A percentile compares a stretch with the other conserved stretches of the same genome.
Evolutionary conservation across 116 monocot genomes (phyloP).

Genomic region (Dioscorea cayenensis): DNA sequence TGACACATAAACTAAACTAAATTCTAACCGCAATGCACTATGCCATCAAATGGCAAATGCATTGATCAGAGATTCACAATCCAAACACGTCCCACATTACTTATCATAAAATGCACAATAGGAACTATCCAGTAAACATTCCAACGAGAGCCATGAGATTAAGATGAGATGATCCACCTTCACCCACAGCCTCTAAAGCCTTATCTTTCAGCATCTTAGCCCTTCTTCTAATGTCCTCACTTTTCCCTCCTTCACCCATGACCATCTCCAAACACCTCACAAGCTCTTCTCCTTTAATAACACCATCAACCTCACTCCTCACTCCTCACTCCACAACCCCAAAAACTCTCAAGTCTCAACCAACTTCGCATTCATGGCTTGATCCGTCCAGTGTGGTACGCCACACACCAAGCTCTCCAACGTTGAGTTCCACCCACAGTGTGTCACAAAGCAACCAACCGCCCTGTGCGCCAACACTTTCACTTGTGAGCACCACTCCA

Average conservation of each 20-base stretch:
- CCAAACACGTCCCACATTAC: too few relatives aligned
- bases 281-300: neutral
- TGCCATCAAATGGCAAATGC: too few relatives aligned
- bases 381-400: constrained; percentile 10
- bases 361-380: neutral
- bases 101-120: too few relatives aligned
- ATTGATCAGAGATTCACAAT: too few relatives aligned
- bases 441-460: constrained; percentile 73
- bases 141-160: constrained; percentile 1
- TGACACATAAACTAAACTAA: too few relatives aligned
- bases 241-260: constrained; percentile 8
- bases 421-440: constrained; percentile 83
- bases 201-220: neutral
- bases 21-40: too few relatives aligned
- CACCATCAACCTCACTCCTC: constrained; percentile 3
- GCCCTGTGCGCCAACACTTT: constrained; percentile 42
- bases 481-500: constrained; percentile 24
- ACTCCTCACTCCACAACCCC: constrained; percentile 7
- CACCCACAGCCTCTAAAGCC: neutral
- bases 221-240: neutral
- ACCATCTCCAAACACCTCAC: constrained; percentile 1
- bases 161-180: neutral
- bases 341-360: neutral
- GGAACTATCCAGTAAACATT: neutral
- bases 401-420: constrained; percentile 49